phyloP scores from a whole-genome alignment of 306 rosid species.

The Begonia peltatifolia region DNA sequence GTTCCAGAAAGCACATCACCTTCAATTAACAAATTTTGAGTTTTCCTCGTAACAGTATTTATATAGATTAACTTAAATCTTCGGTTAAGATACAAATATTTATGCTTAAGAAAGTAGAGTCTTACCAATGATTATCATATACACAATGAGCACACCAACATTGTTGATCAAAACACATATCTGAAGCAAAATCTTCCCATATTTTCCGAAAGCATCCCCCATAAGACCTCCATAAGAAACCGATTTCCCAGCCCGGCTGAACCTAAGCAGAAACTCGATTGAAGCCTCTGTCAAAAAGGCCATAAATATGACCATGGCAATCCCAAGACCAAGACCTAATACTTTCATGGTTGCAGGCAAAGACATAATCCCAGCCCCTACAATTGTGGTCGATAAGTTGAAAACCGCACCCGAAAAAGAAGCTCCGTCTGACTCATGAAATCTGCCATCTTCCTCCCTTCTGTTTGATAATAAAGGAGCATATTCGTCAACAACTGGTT shows the following conservation, averaged over 20 bases:
- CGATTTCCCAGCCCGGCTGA: constrained; percentile 53
- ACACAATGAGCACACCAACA: constrained; percentile 55
- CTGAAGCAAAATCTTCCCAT: constrained; percentile 51
- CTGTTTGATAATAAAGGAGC: constrained; percentile 51
- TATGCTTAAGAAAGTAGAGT: no score
- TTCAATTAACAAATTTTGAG: constrained; percentile 17
- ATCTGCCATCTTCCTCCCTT: constrained; percentile 18
- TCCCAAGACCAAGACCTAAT: constrained; percentile 72
- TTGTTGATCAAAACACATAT: constrained; percentile 49
- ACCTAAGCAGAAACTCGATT: constrained; percentile 49
- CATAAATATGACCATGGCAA: constrained; percentile 42
- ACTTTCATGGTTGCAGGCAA: constrained; percentile 72
- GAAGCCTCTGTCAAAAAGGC: constrained; percentile 64
- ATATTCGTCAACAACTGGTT: constrained; percentile 33
- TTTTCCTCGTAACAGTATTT: constrained; percentile 3
- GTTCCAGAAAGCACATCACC: constrained; percentile 95
- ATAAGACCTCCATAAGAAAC: constrained; percentile 59
- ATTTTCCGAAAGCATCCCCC: constrained; percentile 59
- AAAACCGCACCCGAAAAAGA: constrained; percentile 83
- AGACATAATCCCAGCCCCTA: constrained; percentile 92
- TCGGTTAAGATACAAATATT: no score
- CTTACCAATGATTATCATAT: constrained; percentile 81
- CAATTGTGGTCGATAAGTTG: constrained; percentile 69
- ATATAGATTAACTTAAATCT: no score
- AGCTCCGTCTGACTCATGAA: constrained; percentile 69